Evolutionary conservation across 2,329 filamentous ascomycete genomes (phyloP).

Genomic region (Pyricularia pennisetigena): DNA sequence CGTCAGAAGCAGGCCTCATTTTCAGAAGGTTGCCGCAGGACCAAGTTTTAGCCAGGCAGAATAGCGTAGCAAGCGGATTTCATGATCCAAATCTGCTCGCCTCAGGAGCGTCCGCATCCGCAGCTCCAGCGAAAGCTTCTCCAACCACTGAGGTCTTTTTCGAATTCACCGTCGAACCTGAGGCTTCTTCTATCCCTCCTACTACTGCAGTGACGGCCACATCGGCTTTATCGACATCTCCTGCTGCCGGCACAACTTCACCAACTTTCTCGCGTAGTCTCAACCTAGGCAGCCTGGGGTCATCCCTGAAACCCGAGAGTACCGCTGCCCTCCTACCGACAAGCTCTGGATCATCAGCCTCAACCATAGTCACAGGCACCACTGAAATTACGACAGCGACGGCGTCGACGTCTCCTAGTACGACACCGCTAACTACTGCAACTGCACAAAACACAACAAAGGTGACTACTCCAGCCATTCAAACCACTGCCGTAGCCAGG

Average conservation of each 20-base stretch:
- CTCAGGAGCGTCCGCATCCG: neutral
- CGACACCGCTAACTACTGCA: neutral
- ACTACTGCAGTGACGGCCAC: neutral
- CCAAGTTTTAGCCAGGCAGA: neutral
- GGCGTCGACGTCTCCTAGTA: neutral
- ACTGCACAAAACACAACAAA: neutral
- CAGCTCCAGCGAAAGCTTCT: neutral
- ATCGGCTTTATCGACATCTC: neutral
- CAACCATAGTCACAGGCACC: neutral
- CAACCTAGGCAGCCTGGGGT: neutral
- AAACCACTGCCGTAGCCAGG: neutral
- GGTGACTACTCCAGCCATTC: neutral
- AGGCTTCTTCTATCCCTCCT: neutral
- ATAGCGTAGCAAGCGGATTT: neutral
- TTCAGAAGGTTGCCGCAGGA: neutral
- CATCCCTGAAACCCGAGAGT: neutral
- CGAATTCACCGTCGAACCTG: neutral
- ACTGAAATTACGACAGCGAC: neutral
- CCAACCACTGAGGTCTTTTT: neutral
- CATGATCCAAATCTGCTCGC: neutral
- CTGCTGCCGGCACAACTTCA: neutral
- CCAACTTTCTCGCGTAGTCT: neutral
- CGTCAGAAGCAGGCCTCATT: neutral
- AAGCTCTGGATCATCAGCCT: neutral
- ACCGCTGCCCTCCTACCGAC: neutral